Conservation (phyloP, 2,329 filamentous ascomycete genomes). For the Epicoccum nigrum region DNA sequence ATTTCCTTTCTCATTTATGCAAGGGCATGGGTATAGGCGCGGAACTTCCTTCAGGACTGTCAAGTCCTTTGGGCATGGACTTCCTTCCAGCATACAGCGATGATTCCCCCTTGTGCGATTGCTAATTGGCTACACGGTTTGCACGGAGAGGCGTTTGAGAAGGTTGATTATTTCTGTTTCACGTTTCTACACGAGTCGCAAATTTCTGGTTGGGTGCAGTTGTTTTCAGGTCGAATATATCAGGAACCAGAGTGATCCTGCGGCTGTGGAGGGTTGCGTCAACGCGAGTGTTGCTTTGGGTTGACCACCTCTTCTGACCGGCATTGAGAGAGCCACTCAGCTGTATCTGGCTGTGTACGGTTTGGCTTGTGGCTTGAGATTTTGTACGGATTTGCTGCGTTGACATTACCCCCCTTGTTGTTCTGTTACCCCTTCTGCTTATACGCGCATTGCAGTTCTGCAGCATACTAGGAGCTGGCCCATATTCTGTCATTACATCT, state of each 20-base stretch:
- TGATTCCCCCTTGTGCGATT: conserved; percentile 53
- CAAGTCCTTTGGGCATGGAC: conserved; percentile 44
- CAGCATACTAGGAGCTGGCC: conserved; percentile 31
- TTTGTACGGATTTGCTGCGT: conserved; percentile 24
- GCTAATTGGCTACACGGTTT: conserved; percentile 39
- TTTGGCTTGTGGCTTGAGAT: conserved; percentile 33
- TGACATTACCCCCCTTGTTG: conserved; percentile 12
- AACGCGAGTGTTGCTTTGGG: neutral
- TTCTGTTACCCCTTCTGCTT: conserved; percentile 6
- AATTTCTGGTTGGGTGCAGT: neutral
- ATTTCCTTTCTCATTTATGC: conserved; percentile 43
- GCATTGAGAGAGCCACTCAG: conserved; percentile 30
- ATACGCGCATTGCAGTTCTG: conserved; percentile 33
- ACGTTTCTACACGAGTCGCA: conserved; percentile 7
- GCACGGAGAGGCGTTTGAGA: conserved; percentile 40
- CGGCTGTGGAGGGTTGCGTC: neutral
- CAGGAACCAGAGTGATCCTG: conserved; percentile 1
- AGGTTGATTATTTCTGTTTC: conserved; percentile 19
- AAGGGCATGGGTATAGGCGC: conserved; percentile 50
- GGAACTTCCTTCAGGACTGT: conserved; percentile 41
- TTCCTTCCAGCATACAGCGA: conserved; percentile 52
- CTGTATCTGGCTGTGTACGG: conserved; percentile 10
- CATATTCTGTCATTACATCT: conserved; percentile 44
- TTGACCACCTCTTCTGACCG: conserved; percentile 13
- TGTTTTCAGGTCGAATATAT: conserved; percentile 19